A percentile compares a stretch with the other conserved stretches of the same genome.
These are phyloP conservation scores for Zygosaccharomyces pseudorouxii DNA, from an alignment of 805 yeast species.

Conservation along the genomic window DNA sequence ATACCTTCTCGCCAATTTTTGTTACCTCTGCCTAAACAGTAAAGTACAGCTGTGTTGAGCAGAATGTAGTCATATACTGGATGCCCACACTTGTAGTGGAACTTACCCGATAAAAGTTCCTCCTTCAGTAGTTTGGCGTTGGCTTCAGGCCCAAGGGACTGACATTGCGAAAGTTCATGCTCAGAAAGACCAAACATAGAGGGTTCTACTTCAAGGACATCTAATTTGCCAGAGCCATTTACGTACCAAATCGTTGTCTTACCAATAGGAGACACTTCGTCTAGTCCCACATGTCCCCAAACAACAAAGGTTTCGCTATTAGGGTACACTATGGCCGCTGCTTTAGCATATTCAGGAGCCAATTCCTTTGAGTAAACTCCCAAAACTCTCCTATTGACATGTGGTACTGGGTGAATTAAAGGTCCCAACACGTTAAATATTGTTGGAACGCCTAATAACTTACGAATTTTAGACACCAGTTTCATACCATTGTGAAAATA, in stretches of 20 bases:
- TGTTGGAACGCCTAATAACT: slow-evolving; percentile 80
- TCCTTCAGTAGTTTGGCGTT: slow-evolving; percentile 57
- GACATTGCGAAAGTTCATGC: slow-evolving; percentile 62
- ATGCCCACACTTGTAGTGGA: slow-evolving; percentile 43
- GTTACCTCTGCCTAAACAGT: slow-evolving; percentile 69
- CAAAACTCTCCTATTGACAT: slow-evolving; percentile 66
- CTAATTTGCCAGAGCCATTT: slow-evolving; percentile 38
- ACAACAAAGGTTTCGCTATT: slow-evolving; percentile 69
- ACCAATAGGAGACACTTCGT: slow-evolving; percentile 91
- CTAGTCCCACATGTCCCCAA: slow-evolving; percentile 88
- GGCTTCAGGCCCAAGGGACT: slow-evolving; percentile 81
- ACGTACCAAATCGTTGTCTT: slow-evolving; percentile 75
- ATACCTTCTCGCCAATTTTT: slow-evolving; percentile 75
- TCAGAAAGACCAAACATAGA: slow-evolving; percentile 75
- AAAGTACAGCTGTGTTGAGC: slow-evolving; percentile 82
- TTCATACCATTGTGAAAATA: slow-evolving; percentile 92
- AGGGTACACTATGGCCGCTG: slow-evolving; percentile 55
- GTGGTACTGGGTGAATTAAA: slow-evolving; percentile 81
- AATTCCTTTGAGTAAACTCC: slow-evolving; percentile 82
- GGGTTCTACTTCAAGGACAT: slow-evolving; percentile 53
- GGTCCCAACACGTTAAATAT: slow-evolving; percentile 95
- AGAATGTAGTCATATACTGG: slow-evolving; percentile 88
- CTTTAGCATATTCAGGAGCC: slow-evolving; percentile 81
- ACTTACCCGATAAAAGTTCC: slow-evolving; percentile 41
- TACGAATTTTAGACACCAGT: slow-evolving; percentile 71